Conservation (phyloP, 306 rosid genomes). For the Amphicarpaea edgeworthii region DNA sequence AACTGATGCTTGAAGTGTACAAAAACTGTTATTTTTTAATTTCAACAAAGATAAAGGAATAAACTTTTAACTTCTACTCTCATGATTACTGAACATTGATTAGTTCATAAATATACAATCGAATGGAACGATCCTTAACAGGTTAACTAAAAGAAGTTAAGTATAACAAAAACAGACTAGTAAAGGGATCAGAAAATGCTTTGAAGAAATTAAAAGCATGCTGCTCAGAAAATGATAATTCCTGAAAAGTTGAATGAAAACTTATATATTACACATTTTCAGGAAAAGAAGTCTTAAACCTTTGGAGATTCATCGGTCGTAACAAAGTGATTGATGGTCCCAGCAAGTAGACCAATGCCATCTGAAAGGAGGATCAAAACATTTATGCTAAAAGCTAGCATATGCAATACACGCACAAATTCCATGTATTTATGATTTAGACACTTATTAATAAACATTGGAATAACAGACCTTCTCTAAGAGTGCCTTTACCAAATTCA, state of each 20-base stretch:
- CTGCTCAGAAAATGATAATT: slow-evolving; percentile 9
- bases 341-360: slow-evolving; percentile 94
- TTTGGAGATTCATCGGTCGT: slow-evolving; percentile 76
- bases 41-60: slow-evolving; percentile 8
- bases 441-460: slow-evolving; percentile 11
- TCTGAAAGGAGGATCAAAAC: slow-evolving; percentile 64
- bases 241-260: slow-evolving; percentile 8
- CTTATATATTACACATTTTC: neutral
- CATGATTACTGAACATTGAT: neutral
- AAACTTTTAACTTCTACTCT: slow-evolving; percentile 23
- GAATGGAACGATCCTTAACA: neutral
- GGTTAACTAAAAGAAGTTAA: neutral
- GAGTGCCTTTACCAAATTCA: slow-evolving; percentile 99
- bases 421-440: slow-evolving; percentile 27
- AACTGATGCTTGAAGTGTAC: neutral
- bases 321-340: slow-evolving; percentile 79
- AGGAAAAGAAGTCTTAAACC: slow-evolving; percentile 60
- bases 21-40: neutral
- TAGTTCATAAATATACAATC: neutral
- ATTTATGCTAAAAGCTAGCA: slow-evolving; percentile 30
- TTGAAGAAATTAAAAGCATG: neutral
- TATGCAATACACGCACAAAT: slow-evolving; percentile 16
- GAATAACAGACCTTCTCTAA: slow-evolving; percentile 86
- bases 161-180: neutral
- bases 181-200: slow-evolving; percentile 13